These are phyloP conservation scores for Pilasporangium apinafurcum DNA, from an alignment of 352 stramenopile species.

Conservation along the genomic window DNA sequence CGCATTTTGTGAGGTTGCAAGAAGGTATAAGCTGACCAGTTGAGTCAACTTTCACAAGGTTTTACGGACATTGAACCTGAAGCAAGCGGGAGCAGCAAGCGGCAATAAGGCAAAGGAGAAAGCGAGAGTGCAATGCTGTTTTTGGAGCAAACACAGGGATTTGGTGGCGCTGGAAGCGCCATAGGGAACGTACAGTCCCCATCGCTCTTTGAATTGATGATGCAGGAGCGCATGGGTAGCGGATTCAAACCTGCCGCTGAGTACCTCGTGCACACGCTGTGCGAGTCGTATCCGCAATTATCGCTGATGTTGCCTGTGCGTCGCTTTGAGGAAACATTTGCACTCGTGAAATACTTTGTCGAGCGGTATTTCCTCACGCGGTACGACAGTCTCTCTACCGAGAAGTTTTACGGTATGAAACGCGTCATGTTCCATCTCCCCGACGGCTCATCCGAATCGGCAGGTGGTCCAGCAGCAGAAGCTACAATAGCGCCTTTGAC, in stretches of 20 bases:
- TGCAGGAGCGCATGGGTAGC: constrained; percentile 80
- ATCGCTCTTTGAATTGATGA: constrained; percentile 83
- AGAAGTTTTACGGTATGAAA: constrained; percentile 87
- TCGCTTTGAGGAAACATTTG: constrained; percentile 75
- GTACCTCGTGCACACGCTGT: constrained; percentile 67
- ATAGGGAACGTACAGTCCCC: constrained; percentile 14
- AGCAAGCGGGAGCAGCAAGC: too few species aligned
- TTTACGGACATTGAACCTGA: too few species aligned
- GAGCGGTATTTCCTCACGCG: constrained; percentile 71
- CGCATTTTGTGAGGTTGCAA: too few species aligned
- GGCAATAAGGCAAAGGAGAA: too few species aligned
- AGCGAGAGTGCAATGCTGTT: too few species aligned
- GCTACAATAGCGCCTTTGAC: constrained; percentile 32
- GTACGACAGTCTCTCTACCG: constrained; percentile 71
- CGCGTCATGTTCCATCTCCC: constrained; percentile 37
- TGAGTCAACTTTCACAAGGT: too few species aligned
- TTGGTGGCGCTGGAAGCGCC: constrained; percentile 13
- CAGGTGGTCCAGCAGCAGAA: neutral
- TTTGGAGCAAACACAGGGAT: constrained; percentile 76
- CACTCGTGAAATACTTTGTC: constrained; percentile 44
- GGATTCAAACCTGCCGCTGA: constrained; percentile 71
- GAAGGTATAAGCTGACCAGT: too few species aligned
- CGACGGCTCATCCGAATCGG: neutral
- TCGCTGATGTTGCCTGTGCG: constrained; percentile 44
- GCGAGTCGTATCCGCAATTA: constrained; percentile 68